Evolutionary conservation across 805 yeast species (phyloP), one percentile per base, ranked within the genome.

Genomic region (Wickerhamiella alocasiicola): DNA sequence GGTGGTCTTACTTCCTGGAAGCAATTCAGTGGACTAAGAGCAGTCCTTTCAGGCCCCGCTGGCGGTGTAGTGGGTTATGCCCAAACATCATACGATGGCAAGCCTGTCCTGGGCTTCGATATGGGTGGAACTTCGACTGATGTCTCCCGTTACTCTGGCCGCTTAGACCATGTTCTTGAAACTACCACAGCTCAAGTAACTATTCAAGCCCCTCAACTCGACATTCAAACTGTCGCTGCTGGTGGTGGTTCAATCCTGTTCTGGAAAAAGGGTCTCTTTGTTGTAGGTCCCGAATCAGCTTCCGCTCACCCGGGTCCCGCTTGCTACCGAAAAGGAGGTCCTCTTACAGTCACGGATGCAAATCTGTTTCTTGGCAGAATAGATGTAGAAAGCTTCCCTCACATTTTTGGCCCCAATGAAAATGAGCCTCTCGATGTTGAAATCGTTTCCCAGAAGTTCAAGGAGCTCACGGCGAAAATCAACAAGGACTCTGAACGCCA

Each of bases 11-110:
- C 87, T 17, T 84, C 84, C 42, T 85, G 91, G 53, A 66, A 74
- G 17, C 70, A 73, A 36, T 88, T 88, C 56, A 78, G 95, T 0
- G 97, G 97, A 2, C 64, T 88, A 27, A 71, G 76, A 50, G 94
- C 97, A 3, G 81, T 88, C 36, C 61, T 88, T 26, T 83, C 95
- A 1, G 97, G 97, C 2, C 97, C 97, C 2, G 97, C 97, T 7
- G 97, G 97, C 28, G 97, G 97, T 37, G 94, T 88, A 44, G 95
- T 88, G 25, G 97, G 97, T 0, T 82, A 76, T 51, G 82, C 95
- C 0, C 70, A 74, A 39, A 87, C 97, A 0, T 81, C 94, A 46
- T 83, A 68, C 55, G 42, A 39, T 5, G 51, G 46, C 16, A 34
- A 31, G 20, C 85, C 94, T 0, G 65, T 80, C 35, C 71, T 82